These are phyloP conservation scores for Pulveroboletus sp. DNA, from an alignment of 768 basidiomycete genomes.

Conservation along the genomic window DNA sequence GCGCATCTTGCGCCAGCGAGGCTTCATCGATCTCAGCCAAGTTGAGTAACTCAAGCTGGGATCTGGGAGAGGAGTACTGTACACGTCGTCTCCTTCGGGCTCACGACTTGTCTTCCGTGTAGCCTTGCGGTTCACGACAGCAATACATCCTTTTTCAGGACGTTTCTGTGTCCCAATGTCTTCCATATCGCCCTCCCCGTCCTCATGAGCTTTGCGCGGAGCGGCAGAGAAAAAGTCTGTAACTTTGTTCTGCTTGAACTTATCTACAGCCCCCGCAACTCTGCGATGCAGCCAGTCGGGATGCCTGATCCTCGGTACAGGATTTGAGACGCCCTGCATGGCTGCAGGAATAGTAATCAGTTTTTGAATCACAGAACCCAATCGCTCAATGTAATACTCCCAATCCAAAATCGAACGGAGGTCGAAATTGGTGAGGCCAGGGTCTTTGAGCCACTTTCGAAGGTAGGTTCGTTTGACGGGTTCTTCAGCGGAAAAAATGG, in stretches of 20 bases:
- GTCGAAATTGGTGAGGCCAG: conserved; percentile 79
- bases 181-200: conserved; percentile 52
- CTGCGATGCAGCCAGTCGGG: conserved; percentile 96
- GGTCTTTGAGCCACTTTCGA: conserved; percentile 96
- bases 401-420: conserved; percentile 94
- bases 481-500: conserved; percentile 96
- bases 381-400: conserved; percentile 96
- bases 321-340: conserved; percentile 95
- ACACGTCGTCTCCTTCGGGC: conserved; percentile 24
- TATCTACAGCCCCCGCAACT: conserved; percentile 85
- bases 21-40: conserved; percentile 75
- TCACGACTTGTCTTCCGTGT: conserved; percentile 42
- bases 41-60: conserved; percentile 60
- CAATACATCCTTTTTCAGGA: conserved; percentile 38
- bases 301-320: conserved; percentile 91
- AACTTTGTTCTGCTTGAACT: conserved; percentile 97
- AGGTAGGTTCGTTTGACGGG: conserved; percentile 85
- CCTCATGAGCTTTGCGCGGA: conserved; percentile 10
- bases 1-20: conserved; percentile 66
- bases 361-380: conserved; percentile 98
- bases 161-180: conserved; percentile 38
- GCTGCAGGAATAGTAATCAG: conserved; percentile 98
- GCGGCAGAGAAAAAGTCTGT: conserved; percentile 78
- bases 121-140: conserved; percentile 49
- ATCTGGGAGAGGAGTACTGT: conserved; percentile 50